These are phyloP conservation scores for Pharnaceum exiguum DNA, from an alignment of 148 eudicot genomes.

Conservation along the genomic window DNA sequence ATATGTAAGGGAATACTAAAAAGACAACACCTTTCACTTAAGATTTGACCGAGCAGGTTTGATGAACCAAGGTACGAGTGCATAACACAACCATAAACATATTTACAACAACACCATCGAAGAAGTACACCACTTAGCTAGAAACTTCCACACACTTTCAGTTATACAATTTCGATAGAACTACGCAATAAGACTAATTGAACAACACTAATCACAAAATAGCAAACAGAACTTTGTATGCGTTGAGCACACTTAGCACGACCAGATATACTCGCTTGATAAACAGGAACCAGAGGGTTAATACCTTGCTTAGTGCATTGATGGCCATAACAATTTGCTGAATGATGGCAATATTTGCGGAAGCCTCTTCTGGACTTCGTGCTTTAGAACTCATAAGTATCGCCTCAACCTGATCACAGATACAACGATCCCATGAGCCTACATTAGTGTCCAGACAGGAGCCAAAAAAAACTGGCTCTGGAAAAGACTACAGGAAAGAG, in stretches of 20 bases:
- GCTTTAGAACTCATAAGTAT: conserved; percentile 51
- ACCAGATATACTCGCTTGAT: background rate
- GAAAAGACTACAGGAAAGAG: background rate
- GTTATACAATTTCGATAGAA: background rate
- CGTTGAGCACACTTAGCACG: background rate
- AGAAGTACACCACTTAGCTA: no score
- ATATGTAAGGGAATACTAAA: background rate
- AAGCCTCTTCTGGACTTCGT: conserved; percentile 48
- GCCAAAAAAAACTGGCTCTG: no score
- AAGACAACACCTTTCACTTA: background rate
- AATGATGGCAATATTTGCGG: conserved; percentile 47
- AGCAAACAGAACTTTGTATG: background rate
- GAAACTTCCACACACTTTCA: no score
- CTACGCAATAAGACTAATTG: background rate
- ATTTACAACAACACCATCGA: no score
- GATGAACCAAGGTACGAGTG: background rate
- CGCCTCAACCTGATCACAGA: conserved; percentile 57
- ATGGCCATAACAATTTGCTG: conserved; percentile 92
- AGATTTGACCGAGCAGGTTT: background rate
- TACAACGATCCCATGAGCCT: background rate
- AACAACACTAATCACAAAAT: background rate
- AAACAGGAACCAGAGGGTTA: background rate
- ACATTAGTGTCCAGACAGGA: background rate
- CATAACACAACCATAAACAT: background rate
- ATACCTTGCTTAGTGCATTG: conserved; percentile 96